Evolutionary conservation across 768 basidiomycete genomes (phyloP), one percentile per base, ranked within the genome.

Genomic region (Termitomyces sp.): DNA sequence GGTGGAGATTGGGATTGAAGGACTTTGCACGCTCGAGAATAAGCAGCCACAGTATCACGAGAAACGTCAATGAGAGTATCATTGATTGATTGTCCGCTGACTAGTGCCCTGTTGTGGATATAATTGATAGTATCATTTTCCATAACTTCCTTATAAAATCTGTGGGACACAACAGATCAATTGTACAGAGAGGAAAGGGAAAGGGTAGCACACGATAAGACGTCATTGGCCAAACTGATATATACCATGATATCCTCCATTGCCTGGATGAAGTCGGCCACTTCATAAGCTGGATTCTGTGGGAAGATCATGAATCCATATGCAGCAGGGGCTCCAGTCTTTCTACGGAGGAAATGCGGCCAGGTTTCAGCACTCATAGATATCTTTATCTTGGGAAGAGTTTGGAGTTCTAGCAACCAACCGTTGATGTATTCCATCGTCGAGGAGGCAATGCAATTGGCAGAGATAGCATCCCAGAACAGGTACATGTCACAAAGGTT

Each of bases 271-370:
- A 40, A 58, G 12, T 50, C 48, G 8, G 25, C 14, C 1, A 50
- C 4, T 14, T 49, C 11, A 17, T 49, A 49, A 15, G 37, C 14
- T 12, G 57, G 0, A 37, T 10, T 3, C 25, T 17, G 37, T 3
- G 57, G 57, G 15, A 50, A 58, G 1, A 58, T 50, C 57, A 51
- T 50, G 37, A 58, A 58, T 3, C 38, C 47, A 31, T 51, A 58
- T 50, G 57, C 47, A 5, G 57, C 57, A 17, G 48, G 36, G 4
- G n/a, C 29, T 15, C 57, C 57, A 4, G 57, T 50, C 34, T 58
- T 58, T 9, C 29, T 25, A 42, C 57, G 48, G 6, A 58, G 47
- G 15, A 31, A 58, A 17, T 50, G 31, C 10, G 57, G 57, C 57
- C 57, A 58, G 9, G 17, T 32, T 7, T 50, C 6, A 32, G 57